Evolutionary conservation across 768 basidiomycete genomes (phyloP), one percentile per base, ranked within the genome.

Genomic region (Boletus rubroflammeus): DNA sequence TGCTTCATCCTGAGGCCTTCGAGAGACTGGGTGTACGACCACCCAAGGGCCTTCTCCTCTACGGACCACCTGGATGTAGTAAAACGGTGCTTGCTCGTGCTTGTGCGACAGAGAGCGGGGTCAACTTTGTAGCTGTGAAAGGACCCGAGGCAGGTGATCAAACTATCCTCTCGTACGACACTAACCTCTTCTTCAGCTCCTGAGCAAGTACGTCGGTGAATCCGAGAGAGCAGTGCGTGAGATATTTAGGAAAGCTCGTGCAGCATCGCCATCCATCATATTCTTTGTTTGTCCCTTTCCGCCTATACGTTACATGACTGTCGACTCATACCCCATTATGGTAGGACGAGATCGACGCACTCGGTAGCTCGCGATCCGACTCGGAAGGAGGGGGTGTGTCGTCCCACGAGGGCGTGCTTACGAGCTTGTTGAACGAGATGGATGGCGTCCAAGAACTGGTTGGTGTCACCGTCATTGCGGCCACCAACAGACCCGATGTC

Each of bases 161-260:
- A 21, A 47, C 9, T 29, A 15, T 28, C 17, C 14, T 32, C 19
- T 31, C 19, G 25, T 29, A 17, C 17, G 32, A 31, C 21, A 36
- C 45, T 55, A 26, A 56, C 10, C 15, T 43, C 50, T 39, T 41
- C 23, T 60, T n/a, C 64, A 98, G 94, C 80, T 99, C 0, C 68
- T 98, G 49, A 98, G 88, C 74, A 98, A 98, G 72, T 99, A 87
- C 63, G 93, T 99, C 17, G 97, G 97, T 21, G 97, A 99, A 73
- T 97, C 94, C 0, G 97, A 99, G 71, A 81, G 90, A 40, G 92
- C 93, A 0, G 90, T 99, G 14, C 82, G 97, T 31, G 96, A 98
- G 65, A 88, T 95, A 51, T 99, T 99, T 72, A 77, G 91, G 49
- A 99, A 97, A 70, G 97, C 97, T 3, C 82, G 95, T 32, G 89